These are phyloP conservation scores for Copromyces sp. DNA, from an alignment of 495 filamentous ascomycete species.

Conservation along the genomic window DNA sequence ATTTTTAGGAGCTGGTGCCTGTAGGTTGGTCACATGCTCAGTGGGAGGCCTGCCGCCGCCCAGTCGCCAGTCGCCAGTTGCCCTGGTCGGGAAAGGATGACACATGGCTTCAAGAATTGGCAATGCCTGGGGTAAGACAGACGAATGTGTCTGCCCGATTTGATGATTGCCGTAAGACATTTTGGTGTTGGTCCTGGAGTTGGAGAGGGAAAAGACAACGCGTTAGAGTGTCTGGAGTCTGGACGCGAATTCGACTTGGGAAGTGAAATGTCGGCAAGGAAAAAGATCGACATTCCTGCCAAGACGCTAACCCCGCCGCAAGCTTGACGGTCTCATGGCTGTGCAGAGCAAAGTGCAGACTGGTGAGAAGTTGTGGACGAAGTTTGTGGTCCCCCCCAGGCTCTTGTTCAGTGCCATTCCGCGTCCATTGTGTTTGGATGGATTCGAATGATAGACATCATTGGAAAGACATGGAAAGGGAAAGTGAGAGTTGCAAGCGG, in stretches of 20 bases:
- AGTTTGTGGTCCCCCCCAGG: too few species aligned
- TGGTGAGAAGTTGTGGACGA: neutral
- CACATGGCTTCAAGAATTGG: neutral
- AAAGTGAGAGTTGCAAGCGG: neutral
- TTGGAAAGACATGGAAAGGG: neutral
- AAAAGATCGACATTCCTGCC: neutral
- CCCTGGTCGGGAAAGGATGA: neutral
- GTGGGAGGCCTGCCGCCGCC: neutral
- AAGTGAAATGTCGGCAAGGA: neutral
- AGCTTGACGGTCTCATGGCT: neutral
- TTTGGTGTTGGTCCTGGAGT: neutral
- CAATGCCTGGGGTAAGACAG: neutral
- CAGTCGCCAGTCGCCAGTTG: neutral
- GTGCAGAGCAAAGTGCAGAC: neutral
- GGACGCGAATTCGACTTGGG: neutral
- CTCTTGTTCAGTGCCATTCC: too few species aligned
- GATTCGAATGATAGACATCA: neutral
- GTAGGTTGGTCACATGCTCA: neutral
- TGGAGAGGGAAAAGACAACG: neutral
- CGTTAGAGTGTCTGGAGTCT: neutral
- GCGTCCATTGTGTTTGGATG: neutral
- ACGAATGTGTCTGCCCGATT: neutral
- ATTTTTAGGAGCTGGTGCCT: neutral
- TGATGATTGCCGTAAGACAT: neutral
- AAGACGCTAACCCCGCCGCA: neutral